Evolutionary conservation across 2,329 filamentous ascomycete genomes (phyloP).

Genomic region (Coleophoma crateriformis): DNA sequence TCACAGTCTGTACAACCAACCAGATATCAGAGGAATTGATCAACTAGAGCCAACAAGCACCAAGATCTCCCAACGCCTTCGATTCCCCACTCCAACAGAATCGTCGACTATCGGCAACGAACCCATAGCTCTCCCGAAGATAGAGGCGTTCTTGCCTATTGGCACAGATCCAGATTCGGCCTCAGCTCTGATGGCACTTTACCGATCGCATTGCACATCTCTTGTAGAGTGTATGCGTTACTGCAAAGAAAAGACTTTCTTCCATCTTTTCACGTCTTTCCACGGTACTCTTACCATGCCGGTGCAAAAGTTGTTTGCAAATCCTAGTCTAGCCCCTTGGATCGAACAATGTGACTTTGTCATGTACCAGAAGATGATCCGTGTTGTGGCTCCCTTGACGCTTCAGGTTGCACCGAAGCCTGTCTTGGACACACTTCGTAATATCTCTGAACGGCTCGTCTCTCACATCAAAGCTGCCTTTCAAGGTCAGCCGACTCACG

Average conservation of each 20-base stretch:
- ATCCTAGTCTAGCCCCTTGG: slow-evolving; percentile 80
- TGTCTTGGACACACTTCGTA: slow-evolving; percentile 81
- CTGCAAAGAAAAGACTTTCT: slow-evolving; percentile 95
- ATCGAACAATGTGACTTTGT: slow-evolving; percentile 93
- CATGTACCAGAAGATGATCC: slow-evolving; percentile 96
- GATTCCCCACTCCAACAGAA: slow-evolving; percentile 54
- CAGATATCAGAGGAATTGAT: slow-evolving; percentile 49
- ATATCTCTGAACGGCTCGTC: slow-evolving; percentile 77
- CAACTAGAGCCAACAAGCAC: slow-evolving; percentile 50
- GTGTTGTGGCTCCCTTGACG: slow-evolving; percentile 81
- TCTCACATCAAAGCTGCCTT: slow-evolving; percentile 80
- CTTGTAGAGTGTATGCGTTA: slow-evolving; percentile 93
- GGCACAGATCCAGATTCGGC: slow-evolving; percentile 85
- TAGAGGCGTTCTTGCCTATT: slow-evolving; percentile 72
- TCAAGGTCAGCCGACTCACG: slow-evolving; percentile 76
- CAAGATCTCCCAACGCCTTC: slow-evolving; percentile 54
- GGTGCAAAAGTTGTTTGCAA: slow-evolving; percentile 84
- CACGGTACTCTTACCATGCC: slow-evolving; percentile 95
- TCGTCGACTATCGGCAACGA: slow-evolving; percentile 58
- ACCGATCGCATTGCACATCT: slow-evolving; percentile 91
- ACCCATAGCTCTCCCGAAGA: slow-evolving; percentile 74
- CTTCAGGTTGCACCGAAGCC: slow-evolving; percentile 86
- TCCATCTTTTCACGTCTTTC: slow-evolving; percentile 90
- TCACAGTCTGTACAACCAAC: slow-evolving; percentile 55
- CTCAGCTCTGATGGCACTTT: slow-evolving; percentile 78